Conservation (phyloP, 2,329 filamentous ascomycete species). For the Fusarium annulatum region DNA sequence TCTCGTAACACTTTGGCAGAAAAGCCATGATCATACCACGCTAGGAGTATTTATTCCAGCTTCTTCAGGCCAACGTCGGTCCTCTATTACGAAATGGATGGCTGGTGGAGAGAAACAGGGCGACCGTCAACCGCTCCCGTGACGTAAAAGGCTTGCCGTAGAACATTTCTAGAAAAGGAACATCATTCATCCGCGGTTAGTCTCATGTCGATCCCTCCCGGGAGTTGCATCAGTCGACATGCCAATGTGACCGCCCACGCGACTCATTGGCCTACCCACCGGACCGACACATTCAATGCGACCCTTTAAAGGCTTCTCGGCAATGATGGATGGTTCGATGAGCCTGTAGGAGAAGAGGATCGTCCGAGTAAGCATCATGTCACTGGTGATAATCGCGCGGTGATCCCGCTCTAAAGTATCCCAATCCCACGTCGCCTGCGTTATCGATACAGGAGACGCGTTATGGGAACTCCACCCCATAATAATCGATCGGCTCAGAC, state of each 20-base stretch:
- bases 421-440: not conserved
- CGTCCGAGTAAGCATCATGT: constrained; percentile 4
- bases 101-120: constrained; percentile 3
- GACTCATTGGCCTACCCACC: constrained; percentile 11
- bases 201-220: constrained; percentile 13
- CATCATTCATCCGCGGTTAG: constrained; percentile 16
- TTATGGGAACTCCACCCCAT: constrained; percentile 10
- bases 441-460: not conserved
- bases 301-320: not conserved
- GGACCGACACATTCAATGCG: constrained; percentile 13
- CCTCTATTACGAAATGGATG: not conserved
- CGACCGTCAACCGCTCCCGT: constrained; percentile 10
- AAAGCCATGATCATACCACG: not conserved
- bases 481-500: constrained; percentile 23
- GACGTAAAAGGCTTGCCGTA: constrained; percentile 25
- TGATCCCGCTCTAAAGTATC: constrained; percentile 3
- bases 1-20: not conserved
- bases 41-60: not conserved
- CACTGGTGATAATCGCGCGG: constrained; percentile 18
- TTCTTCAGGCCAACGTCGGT: not conserved
- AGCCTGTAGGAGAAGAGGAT: constrained; percentile 1
- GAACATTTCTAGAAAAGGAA: constrained; percentile 36
- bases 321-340: constrained; percentile 22
- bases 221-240: not conserved
- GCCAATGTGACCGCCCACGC: not conserved